phyloP scores from a whole-genome alignment of 495 filamentous ascomycete genomes.

The Viridothelium virens region DNA sequence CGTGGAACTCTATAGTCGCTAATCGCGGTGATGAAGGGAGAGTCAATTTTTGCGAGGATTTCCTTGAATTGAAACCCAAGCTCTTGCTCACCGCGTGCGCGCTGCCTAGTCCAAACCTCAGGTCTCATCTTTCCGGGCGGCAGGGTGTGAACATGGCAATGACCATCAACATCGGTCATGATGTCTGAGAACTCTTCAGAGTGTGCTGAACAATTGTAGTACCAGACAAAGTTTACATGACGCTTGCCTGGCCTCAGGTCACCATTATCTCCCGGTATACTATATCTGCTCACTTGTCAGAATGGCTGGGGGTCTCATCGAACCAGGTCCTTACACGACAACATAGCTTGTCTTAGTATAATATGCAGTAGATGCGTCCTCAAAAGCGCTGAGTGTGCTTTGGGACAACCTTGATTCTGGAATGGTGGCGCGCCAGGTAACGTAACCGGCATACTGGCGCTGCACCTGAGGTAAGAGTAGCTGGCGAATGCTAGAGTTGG shows the following conservation, averaged over 20 bases:
- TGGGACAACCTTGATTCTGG: constrained; percentile 25
- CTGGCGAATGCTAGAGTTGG: constrained; percentile 45
- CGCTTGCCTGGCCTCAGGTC: constrained; percentile 41
- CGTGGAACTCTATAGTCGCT: constrained; percentile 20
- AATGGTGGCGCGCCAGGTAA: constrained; percentile 47
- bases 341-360: no score
- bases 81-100: constrained; percentile 33
- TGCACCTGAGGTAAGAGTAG: constrained; percentile 40
- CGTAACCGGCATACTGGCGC: constrained; percentile 49
- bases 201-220: constrained; percentile 44
- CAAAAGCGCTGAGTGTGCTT: no score
- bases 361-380: no score
- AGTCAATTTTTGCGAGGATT: constrained; percentile 20
- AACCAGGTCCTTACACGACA: no score
- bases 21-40: constrained; percentile 26
- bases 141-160: constrained; percentile 41
- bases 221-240: constrained; percentile 53
- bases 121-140: constrained; percentile 42
- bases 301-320: no score
- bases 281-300: no score
- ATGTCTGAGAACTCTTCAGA: constrained; percentile 43
- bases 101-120: constrained; percentile 41
- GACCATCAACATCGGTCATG: constrained; percentile 47
- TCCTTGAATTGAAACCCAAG: constrained; percentile 49
- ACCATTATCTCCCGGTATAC: constrained; percentile 45